Evolutionary conservation across 306 rosid species (phyloP).

Genomic region (Gillenia trifoliata): DNA sequence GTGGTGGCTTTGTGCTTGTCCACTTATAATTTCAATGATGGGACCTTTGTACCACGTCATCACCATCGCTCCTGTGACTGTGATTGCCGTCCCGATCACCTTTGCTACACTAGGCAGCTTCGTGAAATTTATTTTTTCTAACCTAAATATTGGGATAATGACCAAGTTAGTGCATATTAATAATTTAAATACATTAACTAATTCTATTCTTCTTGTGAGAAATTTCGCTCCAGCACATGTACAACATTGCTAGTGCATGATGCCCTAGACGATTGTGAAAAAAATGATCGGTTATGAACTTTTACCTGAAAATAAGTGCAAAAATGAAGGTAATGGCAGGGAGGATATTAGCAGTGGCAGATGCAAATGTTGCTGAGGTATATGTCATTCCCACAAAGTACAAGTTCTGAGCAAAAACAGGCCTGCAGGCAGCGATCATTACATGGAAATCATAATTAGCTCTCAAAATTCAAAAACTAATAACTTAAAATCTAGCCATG

Average conservation of each 20-base stretch:
- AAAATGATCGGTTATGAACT: neutral
- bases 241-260: neutral
- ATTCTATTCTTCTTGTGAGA: neutral
- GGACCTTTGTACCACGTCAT: slow-evolving; percentile 93
- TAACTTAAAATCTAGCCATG: neutral
- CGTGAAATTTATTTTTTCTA: slow-evolving; percentile 68
- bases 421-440: slow-evolving; percentile 35
- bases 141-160: slow-evolving; percentile 33
- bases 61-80: slow-evolving; percentile 87
- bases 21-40: slow-evolving; percentile 42
- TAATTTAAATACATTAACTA: neutral
- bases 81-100: slow-evolving; percentile 68
- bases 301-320: slow-evolving; percentile 77
- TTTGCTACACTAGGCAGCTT: slow-evolving; percentile 63
- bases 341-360: slow-evolving; percentile 85
- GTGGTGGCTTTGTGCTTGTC: slow-evolving; percentile 25
- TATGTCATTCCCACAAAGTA: slow-evolving; percentile 80
- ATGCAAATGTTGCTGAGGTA: slow-evolving; percentile 84
- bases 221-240: neutral
- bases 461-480: neutral
- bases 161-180: neutral
- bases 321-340: slow-evolving; percentile 90
- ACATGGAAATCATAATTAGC: neutral
- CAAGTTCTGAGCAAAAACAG: slow-evolving; percentile 87
- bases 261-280: neutral